Percentiles rank a stretch among this genome's conserved stretches.
phyloP scores from a whole-genome alignment of 768 basidiomycete genomes.

The Cystobasidium tubakii region DNA sequence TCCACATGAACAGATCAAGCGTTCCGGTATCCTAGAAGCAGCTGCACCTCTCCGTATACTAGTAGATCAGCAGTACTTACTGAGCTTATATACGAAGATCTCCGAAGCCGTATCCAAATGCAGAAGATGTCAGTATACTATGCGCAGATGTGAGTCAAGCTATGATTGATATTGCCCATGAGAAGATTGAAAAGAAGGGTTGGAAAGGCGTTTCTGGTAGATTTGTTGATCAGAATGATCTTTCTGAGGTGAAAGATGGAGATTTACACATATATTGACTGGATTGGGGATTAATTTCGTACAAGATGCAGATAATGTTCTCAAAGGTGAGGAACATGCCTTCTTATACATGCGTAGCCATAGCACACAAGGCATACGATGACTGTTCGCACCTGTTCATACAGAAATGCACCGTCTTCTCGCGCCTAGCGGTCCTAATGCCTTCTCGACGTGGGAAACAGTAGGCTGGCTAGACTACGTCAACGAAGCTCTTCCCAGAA shows the following conservation, averaged over 20 bases:
- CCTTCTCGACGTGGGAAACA: slow-evolving; percentile 27
- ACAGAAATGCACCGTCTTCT: slow-evolving; percentile 31
- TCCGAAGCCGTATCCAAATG: background rate
- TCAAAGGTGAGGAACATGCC: background rate
- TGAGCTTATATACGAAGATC: background rate
- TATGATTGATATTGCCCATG: background rate
- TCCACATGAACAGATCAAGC: background rate
- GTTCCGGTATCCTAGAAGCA: background rate
- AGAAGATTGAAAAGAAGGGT: slow-evolving; percentile 20
- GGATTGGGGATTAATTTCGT: slow-evolving; percentile 15
- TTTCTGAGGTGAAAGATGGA: background rate
- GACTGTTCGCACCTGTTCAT: background rate
- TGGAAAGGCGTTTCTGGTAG: slow-evolving; percentile 9
- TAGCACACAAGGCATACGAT: background rate
- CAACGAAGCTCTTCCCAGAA: slow-evolving; percentile 3
- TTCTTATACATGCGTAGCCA: too few relatives aligned
- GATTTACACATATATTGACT: slow-evolving; percentile 11
- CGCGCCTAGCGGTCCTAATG: slow-evolving; percentile 30
- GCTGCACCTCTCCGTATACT: background rate
- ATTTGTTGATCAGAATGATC: slow-evolving; percentile 8
- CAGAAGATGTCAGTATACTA: background rate
- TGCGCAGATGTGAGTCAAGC: background rate
- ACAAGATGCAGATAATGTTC: background rate
- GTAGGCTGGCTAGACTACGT: slow-evolving; percentile 31
- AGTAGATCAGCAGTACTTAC: background rate